Percentiles rank a stretch among this genome's conserved stretches.
Conservation (phyloP, 495 filamentous ascomycete species). For the Jackrogersella multiformis region DNA sequence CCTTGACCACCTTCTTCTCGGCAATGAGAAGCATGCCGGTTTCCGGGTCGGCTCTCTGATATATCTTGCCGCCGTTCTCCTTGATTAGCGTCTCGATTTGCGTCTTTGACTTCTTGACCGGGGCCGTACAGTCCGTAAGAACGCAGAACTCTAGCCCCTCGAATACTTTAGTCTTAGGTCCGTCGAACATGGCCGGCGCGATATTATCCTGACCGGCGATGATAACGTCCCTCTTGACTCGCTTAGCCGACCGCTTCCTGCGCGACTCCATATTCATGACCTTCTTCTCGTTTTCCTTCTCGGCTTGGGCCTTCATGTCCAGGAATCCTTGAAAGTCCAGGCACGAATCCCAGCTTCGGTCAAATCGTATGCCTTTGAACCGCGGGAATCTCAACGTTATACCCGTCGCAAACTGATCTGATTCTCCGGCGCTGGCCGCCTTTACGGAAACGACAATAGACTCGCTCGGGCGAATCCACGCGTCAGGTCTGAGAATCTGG, state of each 20-base stretch:
- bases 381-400: slow-evolving; percentile 90
- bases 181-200: slow-evolving; percentile 61
- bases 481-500: slow-evolving; percentile 84
- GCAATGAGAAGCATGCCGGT: slow-evolving; percentile 74
- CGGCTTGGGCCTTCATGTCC: slow-evolving; percentile 73
- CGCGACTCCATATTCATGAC: slow-evolving; percentile 84
- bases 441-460: slow-evolving; percentile 90
- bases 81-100: slow-evolving; percentile 90
- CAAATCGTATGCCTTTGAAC: slow-evolving; percentile 81
- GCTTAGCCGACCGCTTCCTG: slow-evolving; percentile 69
- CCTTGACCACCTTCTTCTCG: slow-evolving; percentile 86
- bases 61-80: slow-evolving; percentile 83
- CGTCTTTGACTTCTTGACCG: slow-evolving; percentile 74
- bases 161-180: slow-evolving; percentile 64
- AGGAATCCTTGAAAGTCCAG: slow-evolving; percentile 81
- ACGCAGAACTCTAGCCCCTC: slow-evolving; percentile 81
- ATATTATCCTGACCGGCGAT: slow-evolving; percentile 74
- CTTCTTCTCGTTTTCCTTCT: slow-evolving; percentile 73
- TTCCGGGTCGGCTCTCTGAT: slow-evolving; percentile 72
- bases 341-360: slow-evolving; percentile 84
- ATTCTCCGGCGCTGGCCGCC: slow-evolving; percentile 78
- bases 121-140: slow-evolving; percentile 54
- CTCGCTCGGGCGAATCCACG: slow-evolving; percentile 91
- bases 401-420: slow-evolving; percentile 79
- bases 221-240: slow-evolving; percentile 70